Conservation (phyloP, 495 filamentous ascomycete species). For the Penicilliopsis zonata region DNA sequence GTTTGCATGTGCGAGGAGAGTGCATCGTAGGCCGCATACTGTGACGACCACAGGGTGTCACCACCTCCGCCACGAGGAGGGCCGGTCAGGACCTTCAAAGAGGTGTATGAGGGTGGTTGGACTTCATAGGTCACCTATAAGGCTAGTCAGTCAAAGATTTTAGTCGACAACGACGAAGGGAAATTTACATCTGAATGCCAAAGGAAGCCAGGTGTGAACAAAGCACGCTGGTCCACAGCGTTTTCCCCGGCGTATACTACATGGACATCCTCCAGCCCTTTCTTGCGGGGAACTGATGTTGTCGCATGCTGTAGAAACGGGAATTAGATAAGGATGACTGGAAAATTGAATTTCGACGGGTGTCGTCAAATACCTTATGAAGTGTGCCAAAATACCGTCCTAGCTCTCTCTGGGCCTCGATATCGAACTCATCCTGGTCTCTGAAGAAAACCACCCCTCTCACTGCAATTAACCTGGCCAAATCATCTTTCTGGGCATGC, state of each 20-base stretch:
- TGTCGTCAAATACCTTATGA: constrained; percentile 35
- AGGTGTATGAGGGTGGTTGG: constrained; percentile 69
- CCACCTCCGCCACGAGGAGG: constrained; percentile 59
- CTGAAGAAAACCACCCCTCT: constrained; percentile 68
- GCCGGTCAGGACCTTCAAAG: constrained; percentile 55
- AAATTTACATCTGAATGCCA: constrained; percentile 50
- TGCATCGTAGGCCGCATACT: constrained; percentile 60
- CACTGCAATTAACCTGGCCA: constrained; percentile 58
- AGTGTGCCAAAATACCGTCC: constrained; percentile 55
- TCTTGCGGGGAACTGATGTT: constrained; percentile 42
- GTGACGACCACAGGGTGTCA: constrained; percentile 65
- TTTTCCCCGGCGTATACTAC: constrained; percentile 56
- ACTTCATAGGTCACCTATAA: constrained; percentile 57
- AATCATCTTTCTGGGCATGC: constrained; percentile 61
- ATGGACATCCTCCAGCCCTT: constrained; percentile 56
- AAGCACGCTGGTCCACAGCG: constrained; percentile 43
- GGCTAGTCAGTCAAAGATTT: constrained; percentile 2
- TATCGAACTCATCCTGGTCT: constrained; percentile 52
- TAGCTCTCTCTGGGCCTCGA: constrained; percentile 49
- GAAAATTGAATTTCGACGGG: background rate
- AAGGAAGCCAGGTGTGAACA: constrained; percentile 38
- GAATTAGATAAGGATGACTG: constrained; percentile 1
- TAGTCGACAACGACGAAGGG: background rate
- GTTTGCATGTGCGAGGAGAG: constrained; percentile 59
- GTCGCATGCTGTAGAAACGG: constrained; percentile 33